phyloP scores from a whole-genome alignment of 495 filamentous ascomycete species.

The Aspergillus steynii region DNA sequence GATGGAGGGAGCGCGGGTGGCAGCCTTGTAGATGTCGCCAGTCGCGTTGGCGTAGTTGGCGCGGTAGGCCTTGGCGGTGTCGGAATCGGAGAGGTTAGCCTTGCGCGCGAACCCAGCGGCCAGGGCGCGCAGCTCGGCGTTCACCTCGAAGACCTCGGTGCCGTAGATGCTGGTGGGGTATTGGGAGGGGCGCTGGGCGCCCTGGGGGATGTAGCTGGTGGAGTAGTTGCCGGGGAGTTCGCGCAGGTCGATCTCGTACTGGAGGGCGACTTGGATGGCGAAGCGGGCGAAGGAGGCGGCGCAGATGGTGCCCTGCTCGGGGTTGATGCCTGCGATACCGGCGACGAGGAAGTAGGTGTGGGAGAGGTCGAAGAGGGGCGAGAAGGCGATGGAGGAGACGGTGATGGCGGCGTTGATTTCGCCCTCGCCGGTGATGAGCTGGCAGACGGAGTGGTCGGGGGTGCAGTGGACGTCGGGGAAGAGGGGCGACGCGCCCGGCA shows the following conservation, averaged over 20 bases:
- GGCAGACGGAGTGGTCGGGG: constrained; percentile 57
- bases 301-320: constrained; percentile 61
- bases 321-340: constrained; percentile 73
- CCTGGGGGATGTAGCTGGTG: constrained; percentile 68
- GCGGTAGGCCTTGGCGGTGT: constrained; percentile 56
- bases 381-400: constrained; percentile 58
- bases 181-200: constrained; percentile 50
- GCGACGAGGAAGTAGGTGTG: constrained; percentile 70
- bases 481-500: constrained; percentile 65
- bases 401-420: constrained; percentile 77
- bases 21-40: constrained; percentile 49
- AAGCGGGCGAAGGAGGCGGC: constrained; percentile 67
- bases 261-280: constrained; percentile 69
- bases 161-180: constrained; percentile 69
- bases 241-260: constrained; percentile 72
- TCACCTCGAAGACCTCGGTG: constrained; percentile 77
- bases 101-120: constrained; percentile 57
- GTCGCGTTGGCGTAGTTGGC: constrained; percentile 49
- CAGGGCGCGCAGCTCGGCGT: constrained; percentile 56
- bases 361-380: constrained; percentile 61
- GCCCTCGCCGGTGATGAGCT: constrained; percentile 57
- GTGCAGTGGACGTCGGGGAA: constrained; percentile 67
- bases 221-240: constrained; percentile 66
- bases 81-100: constrained; percentile 57
- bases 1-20: constrained; percentile 53